Evolutionary conservation across 1,284 basidiomycete genomes (phyloP).

Genomic region (Phenoliferia sp.): DNA sequence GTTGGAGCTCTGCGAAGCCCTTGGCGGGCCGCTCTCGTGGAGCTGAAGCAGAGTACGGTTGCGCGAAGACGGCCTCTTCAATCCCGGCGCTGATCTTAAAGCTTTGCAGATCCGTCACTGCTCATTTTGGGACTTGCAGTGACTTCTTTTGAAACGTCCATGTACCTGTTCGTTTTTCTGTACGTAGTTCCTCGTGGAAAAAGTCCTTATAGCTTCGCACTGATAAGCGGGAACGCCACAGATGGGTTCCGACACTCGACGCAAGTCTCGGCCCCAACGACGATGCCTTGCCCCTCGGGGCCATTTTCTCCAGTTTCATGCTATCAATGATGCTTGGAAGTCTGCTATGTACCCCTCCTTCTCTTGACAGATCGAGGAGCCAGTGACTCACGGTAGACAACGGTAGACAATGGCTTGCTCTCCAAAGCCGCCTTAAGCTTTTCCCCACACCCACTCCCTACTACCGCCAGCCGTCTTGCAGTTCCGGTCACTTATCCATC

Average conservation of each 20-base stretch:
- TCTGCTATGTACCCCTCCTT: conserved; percentile 45
- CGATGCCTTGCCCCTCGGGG: conserved; percentile 57
- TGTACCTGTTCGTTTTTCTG: conserved; percentile 75
- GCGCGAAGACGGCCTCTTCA: neutral
- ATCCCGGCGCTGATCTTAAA: neutral
- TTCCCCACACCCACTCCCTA: neutral
- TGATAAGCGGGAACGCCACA: no score
- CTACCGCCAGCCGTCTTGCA: neutral
- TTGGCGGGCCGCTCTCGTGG: neutral
- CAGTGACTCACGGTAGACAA: neutral
- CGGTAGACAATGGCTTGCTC: neutral
- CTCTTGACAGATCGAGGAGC: neutral
- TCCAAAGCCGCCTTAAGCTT: neutral
- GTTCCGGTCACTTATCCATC: neutral
- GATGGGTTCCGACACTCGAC: conserved; percentile 66
- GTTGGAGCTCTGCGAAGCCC: neutral
- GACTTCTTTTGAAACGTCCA: conserved; percentile 70
- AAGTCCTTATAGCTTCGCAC: neutral
- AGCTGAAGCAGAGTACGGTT: neutral
- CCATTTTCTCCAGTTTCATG: conserved; percentile 73
- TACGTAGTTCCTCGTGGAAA: neutral
- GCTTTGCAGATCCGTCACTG: conserved; percentile 38
- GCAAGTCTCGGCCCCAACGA: conserved; percentile 48
- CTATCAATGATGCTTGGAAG: conserved; percentile 72
- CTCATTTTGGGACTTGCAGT: conserved; percentile 60